A percentile compares a stretch with the other conserved stretches of the same genome.
phyloP scores from a whole-genome alignment of 108 stramenopile genomes.

The Nitzschia sp. region DNA sequence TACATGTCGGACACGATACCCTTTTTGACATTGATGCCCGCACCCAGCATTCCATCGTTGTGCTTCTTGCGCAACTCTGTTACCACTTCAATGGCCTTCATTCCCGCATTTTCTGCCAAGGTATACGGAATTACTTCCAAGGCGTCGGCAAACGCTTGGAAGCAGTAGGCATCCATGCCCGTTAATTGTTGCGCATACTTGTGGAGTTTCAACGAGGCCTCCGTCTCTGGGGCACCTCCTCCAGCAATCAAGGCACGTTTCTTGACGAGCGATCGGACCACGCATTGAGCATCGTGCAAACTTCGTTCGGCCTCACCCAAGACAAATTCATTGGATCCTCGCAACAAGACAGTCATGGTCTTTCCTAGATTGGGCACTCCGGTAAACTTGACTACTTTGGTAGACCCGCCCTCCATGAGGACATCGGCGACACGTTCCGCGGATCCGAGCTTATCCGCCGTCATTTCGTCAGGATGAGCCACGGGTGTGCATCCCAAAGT shows the following conservation, averaged over 20 bases:
- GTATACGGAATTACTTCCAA: constrained; percentile 99
- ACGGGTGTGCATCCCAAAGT: constrained; percentile 94
- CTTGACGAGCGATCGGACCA: constrained; percentile 96
- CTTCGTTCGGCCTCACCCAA: constrained; percentile 97
- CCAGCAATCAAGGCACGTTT: constrained; percentile 95
- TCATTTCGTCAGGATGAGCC: constrained; percentile 93
- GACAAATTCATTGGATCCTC: constrained; percentile 97
- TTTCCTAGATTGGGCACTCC: constrained; percentile 90
- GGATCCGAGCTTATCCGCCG: constrained; percentile 86
- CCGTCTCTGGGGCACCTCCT: constrained; percentile 98
- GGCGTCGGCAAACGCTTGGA: constrained; percentile 97
- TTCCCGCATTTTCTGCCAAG: constrained; percentile 98
- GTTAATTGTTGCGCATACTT: constrained; percentile 77
- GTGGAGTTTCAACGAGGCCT: constrained; percentile 84
- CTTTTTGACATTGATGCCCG: constrained; percentile 96
- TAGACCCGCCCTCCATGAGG: constrained; percentile 86
- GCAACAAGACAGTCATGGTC: constrained; percentile 93
- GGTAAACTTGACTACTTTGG: constrained; percentile 97
- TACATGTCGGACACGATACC: constrained; percentile 95
- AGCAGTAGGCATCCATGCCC: constrained; percentile 96
- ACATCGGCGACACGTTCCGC: constrained; percentile 94
- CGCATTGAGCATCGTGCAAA: constrained; percentile 99
- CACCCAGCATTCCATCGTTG: constrained; percentile 81
- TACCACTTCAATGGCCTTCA: constrained; percentile 97
- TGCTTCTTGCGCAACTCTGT: constrained; percentile 94